These are phyloP conservation scores for Hippophae tibetana DNA, from an alignment of 306 rosid species.

Conservation along the genomic window DNA sequence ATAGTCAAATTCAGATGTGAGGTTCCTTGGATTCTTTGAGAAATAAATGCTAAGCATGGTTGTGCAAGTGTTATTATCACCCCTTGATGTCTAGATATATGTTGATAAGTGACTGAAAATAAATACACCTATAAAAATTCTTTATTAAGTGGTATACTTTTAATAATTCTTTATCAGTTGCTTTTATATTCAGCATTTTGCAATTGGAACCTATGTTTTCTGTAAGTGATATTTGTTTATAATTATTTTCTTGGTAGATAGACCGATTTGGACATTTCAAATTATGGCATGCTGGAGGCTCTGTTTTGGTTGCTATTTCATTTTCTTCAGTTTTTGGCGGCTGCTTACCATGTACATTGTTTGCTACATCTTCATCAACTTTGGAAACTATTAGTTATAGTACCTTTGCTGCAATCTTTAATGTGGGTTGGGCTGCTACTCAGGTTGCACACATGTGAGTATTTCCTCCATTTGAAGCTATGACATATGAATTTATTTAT, in stretches of 20 bases:
- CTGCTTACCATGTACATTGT: constrained; percentile 70
- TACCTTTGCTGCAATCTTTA: constrained; percentile 81
- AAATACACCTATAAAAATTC: background rate
- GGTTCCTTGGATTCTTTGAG: background rate
- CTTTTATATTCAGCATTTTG: constrained; percentile 7
- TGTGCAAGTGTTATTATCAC: background rate
- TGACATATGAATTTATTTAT: background rate
- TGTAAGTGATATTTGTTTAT: constrained; percentile 14
- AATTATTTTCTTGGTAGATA: constrained; percentile 48
- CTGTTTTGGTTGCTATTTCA: constrained; percentile 82
- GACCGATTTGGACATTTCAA: constrained; percentile 94
- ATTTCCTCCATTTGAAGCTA: constrained; percentile 16
- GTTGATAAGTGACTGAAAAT: constrained; percentile 6
- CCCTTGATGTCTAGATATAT: constrained; percentile 8
- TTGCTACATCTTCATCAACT: constrained; percentile 36
- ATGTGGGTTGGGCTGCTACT: constrained; percentile 95
- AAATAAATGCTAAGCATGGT: background rate
- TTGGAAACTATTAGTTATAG: constrained; percentile 77
- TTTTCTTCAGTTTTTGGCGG: constrained; percentile 96
- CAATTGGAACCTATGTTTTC: constrained; percentile 15
- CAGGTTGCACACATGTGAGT: constrained; percentile 95
- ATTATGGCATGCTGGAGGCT: constrained; percentile 98
- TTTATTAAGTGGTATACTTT: background rate
- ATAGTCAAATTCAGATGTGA: background rate
- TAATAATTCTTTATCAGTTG: no score